phyloP scores from a whole-genome alignment of 495 filamentous ascomycete genomes.

The Lepidopterella palustris region DNA sequence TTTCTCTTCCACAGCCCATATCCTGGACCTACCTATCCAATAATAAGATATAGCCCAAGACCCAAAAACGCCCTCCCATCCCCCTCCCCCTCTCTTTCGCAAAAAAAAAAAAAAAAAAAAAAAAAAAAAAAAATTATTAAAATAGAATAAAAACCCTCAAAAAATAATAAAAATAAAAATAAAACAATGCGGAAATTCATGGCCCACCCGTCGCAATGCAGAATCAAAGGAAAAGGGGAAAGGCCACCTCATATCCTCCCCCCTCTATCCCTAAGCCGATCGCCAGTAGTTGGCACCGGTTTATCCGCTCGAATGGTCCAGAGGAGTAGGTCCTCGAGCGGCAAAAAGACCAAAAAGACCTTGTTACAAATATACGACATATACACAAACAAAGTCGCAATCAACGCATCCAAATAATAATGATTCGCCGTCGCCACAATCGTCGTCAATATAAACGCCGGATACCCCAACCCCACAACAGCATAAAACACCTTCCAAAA shows the following conservation, averaged over 20 bases:
- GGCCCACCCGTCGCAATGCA: too few species aligned
- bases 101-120: too few species aligned
- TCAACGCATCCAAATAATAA: constrained; percentile 55
- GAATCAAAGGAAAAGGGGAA: too few species aligned
- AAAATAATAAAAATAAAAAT: too few species aligned
- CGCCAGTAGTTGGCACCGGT: constrained; percentile 50
- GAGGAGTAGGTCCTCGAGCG: constrained; percentile 50
- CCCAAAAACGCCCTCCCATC: too few species aligned
- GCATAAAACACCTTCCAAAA: constrained; percentile 42
- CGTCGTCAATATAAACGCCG: constrained; percentile 51
- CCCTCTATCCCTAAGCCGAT: constrained; percentile 25
- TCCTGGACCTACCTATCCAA: too few species aligned
- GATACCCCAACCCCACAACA: constrained; percentile 49
- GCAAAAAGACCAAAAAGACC: constrained; percentile 49
- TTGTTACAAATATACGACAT: constrained; percentile 46
- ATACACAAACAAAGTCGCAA: constrained; percentile 47
- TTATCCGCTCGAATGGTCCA: constrained; percentile 53
- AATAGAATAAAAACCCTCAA: too few species aligned
- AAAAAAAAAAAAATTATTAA: too few species aligned
- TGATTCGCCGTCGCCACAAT: constrained; percentile 64
- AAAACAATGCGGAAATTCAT: too few species aligned
- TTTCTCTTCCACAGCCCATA: too few species aligned
- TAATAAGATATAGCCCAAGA: too few species aligned
- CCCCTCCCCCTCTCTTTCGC: too few species aligned
- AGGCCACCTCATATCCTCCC: constrained; percentile 3